Evolutionary conservation across 2,329 filamentous ascomycete genomes (phyloP).

Genomic region (Myriangium duriaei): DNA sequence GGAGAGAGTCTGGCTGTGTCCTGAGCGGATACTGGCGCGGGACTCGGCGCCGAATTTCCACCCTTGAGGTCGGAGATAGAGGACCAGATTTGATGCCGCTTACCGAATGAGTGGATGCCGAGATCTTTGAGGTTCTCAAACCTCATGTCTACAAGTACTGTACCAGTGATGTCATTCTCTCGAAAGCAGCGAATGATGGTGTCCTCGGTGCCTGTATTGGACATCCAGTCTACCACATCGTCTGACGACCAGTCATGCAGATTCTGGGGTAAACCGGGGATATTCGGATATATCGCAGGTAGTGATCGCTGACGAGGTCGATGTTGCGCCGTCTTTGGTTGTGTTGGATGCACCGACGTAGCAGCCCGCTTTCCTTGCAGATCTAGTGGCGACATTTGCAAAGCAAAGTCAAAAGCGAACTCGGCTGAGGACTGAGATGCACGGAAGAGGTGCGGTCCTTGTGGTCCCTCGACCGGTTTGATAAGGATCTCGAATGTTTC

Average conservation of each 20-base stretch:
- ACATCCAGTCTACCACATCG: constrained; percentile 79
- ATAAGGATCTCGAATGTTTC: constrained; percentile 49
- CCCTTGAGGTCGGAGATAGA: constrained; percentile 58
- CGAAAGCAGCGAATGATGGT: constrained; percentile 71
- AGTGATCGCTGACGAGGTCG: constrained; percentile 12
- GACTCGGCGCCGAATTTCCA: constrained; percentile 29
- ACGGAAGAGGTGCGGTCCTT: constrained; percentile 77
- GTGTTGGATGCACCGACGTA: constrained; percentile 29
- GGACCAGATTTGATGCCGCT: constrained; percentile 67
- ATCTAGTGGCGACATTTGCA: constrained; percentile 63
- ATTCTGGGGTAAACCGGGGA: constrained; percentile 19
- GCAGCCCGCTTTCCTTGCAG: constrained; percentile 36
- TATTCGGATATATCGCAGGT: constrained; percentile 8
- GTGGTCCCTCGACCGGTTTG: constrained; percentile 65
- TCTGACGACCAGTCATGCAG: constrained; percentile 59
- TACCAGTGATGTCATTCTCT: constrained; percentile 82
- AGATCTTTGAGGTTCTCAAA: constrained; percentile 78
- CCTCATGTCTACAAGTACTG: constrained; percentile 78
- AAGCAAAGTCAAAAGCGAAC: constrained; percentile 36
- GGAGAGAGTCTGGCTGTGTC: constrained; percentile 35
- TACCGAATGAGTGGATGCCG: constrained; percentile 68
- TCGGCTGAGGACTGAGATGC: constrained; percentile 49
- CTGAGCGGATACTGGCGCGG: constrained; percentile 36
- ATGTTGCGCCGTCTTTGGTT: constrained; percentile 30
- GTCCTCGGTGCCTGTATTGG: constrained; percentile 65